These are phyloP conservation scores for Cytauxzoon felis DNA, from an alignment of 169 alveolate genomes.

Conservation along the genomic window DNA sequence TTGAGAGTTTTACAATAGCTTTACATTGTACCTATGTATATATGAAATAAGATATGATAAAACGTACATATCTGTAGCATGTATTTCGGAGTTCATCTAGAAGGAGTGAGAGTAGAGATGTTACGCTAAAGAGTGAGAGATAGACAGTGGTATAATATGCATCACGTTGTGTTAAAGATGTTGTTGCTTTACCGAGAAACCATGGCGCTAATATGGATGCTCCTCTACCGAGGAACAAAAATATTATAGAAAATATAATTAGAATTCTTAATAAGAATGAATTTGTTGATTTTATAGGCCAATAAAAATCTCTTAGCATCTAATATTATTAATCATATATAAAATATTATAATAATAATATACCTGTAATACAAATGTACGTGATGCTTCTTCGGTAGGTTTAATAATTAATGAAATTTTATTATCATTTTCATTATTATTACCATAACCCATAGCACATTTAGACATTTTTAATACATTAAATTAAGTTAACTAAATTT, in stretches of 20 bases:
- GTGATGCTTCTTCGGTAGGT: not conserved
- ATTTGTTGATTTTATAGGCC: slow-evolving; percentile 36
- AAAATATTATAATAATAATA: not conserved
- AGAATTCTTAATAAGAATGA: slow-evolving; percentile 9
- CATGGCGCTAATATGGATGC: slow-evolving; percentile 29
- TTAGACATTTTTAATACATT: slow-evolving; percentile 6
- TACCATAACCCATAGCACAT: slow-evolving; percentile 16
- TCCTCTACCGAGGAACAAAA: slow-evolving; percentile 29
- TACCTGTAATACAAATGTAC: not conserved
- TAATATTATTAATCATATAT: not conserved
- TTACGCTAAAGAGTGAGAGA: not conserved
- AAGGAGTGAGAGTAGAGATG: slow-evolving; percentile 4
- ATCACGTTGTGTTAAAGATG: not conserved
- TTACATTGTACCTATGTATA: slow-evolving; percentile 26
- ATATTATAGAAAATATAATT: slow-evolving; percentile 18
- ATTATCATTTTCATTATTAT: not conserved
- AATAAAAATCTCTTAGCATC: slow-evolving; percentile 44
- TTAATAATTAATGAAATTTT: not conserved
- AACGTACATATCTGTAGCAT: slow-evolving; percentile 47
- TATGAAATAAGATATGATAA: not conserved
- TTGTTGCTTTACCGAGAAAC: slow-evolving; percentile 21
- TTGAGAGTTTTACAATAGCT: slow-evolving; percentile 28
- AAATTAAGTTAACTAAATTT: no score
- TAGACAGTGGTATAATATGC: not conserved
- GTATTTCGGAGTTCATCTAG: slow-evolving; percentile 49